Conservation (phyloP, 2,329 filamentous ascomycete genomes). For the Iodosphaeria phyllophila region DNA sequence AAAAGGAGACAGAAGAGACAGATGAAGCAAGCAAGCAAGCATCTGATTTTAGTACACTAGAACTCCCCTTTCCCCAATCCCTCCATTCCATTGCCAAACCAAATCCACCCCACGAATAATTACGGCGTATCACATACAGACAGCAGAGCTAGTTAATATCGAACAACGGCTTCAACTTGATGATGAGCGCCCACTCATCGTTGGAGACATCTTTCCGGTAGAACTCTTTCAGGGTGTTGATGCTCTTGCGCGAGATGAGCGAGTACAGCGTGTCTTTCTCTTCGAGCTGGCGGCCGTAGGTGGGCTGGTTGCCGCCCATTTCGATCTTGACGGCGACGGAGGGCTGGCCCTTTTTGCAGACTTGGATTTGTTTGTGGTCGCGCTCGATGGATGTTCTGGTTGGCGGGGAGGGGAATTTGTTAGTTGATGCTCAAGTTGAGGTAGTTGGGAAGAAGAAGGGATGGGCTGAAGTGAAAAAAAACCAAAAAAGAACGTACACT, state of each 20-base stretch:
- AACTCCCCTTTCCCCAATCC: too few relatives aligned
- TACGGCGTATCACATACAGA: too few relatives aligned
- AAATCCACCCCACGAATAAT: too few relatives aligned
- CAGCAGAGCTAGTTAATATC: conserved; percentile 76
- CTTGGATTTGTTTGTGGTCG: conserved; percentile 83
- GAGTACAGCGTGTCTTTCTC: conserved; percentile 81
- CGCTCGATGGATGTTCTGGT: conserved; percentile 87
- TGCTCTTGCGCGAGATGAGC: conserved; percentile 68
- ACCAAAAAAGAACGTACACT: conserved; percentile 50
- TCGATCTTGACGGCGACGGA: conserved; percentile 97
- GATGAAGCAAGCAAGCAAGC: too few relatives aligned
- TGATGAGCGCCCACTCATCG: conserved; percentile 89
- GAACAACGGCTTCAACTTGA: conserved; percentile 88
- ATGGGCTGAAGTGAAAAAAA: background rate
- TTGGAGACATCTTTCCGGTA: conserved; percentile 43
- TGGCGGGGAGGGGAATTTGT: conserved; percentile 4
- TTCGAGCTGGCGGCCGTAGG: conserved; percentile 88
- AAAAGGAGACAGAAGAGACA: too few relatives aligned
- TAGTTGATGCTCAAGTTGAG: conserved; percentile 4
- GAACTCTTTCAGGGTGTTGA: conserved; percentile 91
- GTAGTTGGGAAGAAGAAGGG: background rate
- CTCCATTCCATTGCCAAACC: too few relatives aligned
- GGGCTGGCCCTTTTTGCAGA: conserved; percentile 94
- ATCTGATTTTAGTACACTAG: too few relatives aligned
- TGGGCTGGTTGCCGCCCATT: conserved; percentile 75